Conservation (phyloP, 768 basidiomycete species). For the Tricholoma sp. region DNA sequence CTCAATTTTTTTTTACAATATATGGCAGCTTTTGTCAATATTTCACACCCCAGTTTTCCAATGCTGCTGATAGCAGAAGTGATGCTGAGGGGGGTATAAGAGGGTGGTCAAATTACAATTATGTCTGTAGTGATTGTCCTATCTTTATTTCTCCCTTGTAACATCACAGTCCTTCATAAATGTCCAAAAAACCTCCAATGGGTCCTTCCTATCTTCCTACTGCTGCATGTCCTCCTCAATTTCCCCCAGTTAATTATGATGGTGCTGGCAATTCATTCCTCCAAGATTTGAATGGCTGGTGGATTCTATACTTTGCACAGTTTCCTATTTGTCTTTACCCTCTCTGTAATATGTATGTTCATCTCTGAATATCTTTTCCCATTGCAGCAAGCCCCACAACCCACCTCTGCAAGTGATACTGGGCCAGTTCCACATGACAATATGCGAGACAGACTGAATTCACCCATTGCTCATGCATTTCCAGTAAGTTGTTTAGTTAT, state of each 20-base stretch:
- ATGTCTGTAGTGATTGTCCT: not conserved
- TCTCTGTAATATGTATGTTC: not conserved
- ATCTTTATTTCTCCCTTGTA: not conserved
- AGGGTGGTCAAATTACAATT: not conserved
- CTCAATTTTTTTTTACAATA: not conserved
- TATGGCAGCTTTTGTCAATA: not conserved
- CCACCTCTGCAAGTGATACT: not conserved
- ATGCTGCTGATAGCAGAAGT: not conserved
- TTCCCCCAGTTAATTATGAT: not conserved
- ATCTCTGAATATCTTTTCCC: not conserved
- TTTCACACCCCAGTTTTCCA: not conserved
- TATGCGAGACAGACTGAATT: not conserved
- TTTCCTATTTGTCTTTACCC: not conserved
- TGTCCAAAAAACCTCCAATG: not conserved
- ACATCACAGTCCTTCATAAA: not conserved
- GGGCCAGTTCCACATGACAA: conserved; percentile 1
- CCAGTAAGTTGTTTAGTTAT: not conserved
- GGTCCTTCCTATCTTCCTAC: not conserved
- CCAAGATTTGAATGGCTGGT: not conserved
- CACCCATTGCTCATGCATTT: not conserved
- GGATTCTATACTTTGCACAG: not conserved
- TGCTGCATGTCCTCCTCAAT: not conserved
- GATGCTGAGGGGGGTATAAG: not conserved
- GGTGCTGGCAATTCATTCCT: not conserved
- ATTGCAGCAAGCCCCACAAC: not conserved